Conservation (phyloP, 179 eudicot genomes). For the Corrigiola litoralis region DNA sequence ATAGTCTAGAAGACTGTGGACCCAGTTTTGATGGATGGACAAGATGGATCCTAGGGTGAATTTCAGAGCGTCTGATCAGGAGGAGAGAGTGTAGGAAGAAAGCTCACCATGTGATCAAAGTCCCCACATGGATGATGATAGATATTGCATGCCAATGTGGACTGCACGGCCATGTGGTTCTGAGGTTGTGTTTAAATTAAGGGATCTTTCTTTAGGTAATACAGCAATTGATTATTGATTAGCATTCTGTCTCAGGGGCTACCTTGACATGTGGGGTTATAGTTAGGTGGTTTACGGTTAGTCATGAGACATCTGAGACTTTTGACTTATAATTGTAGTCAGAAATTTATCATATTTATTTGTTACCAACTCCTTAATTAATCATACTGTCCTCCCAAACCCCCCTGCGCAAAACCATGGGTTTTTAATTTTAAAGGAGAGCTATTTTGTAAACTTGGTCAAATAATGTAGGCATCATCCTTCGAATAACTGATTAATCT, state of each 20-base stretch:
- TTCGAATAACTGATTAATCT: slow-evolving; percentile 13
- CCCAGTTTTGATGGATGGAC: slow-evolving; percentile 29
- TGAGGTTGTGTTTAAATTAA: slow-evolving; percentile 29
- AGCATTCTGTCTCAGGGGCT: slow-evolving; percentile 15
- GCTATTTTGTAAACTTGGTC: slow-evolving; percentile 9
- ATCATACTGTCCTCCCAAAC: background rate
- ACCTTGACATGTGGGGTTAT: slow-evolving; percentile 35
- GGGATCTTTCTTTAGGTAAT: slow-evolving; percentile 23
- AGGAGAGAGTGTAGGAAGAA: slow-evolving; percentile 5
- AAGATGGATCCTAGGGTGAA: slow-evolving; percentile 25
- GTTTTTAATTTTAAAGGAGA: background rate
- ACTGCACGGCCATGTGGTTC: slow-evolving; percentile 41
- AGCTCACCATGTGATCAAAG: slow-evolving; percentile 35
- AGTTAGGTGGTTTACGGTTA: slow-evolving; percentile 20
- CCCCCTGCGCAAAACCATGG: background rate
- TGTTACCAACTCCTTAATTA: background rate
- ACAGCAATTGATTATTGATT: slow-evolving; percentile 20
- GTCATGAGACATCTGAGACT: slow-evolving; percentile 30
- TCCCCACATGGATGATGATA: slow-evolving; percentile 35
- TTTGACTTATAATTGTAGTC: slow-evolving; percentile 32
- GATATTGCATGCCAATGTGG: slow-evolving; percentile 30
- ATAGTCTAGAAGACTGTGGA: slow-evolving; percentile 32
- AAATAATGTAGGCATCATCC: background rate
- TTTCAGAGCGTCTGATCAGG: slow-evolving; percentile 37
- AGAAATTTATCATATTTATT: slow-evolving; percentile 2